phyloP scores from a whole-genome alignment of 1,284 basidiomycete genomes.

The Lignosus rhinocerotis region DNA sequence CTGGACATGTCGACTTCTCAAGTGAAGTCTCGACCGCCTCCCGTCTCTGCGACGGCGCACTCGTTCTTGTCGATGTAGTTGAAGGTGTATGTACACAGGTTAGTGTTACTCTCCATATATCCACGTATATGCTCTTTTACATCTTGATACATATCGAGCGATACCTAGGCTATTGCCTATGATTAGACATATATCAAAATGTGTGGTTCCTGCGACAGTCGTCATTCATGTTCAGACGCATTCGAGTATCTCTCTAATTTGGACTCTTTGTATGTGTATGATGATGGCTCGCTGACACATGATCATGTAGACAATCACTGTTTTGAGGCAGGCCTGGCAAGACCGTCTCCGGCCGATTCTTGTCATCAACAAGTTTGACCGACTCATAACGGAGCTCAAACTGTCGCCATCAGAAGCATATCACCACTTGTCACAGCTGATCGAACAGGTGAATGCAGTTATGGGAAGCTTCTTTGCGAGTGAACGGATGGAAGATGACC shows the following conservation, averaged over 20 bases:
- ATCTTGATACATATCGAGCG: not conserved
- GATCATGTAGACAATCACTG: conserved; percentile 82
- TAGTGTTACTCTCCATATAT: conserved; percentile 29
- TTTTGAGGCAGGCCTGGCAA: conserved; percentile 93
- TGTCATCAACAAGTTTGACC: conserved; percentile 97
- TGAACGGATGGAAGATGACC: conserved; percentile 97
- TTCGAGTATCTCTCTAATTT: too few species aligned
- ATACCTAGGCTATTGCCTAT: too few species aligned
- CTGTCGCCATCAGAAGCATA: conserved; percentile 92
- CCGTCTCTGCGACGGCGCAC: conserved; percentile 91
- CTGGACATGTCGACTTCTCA: conserved; percentile 98
- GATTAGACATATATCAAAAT: not conserved
- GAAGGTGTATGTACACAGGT: conserved; percentile 99
- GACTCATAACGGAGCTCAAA: conserved; percentile 92
- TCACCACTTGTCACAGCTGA: conserved; percentile 88
- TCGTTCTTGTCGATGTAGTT: conserved; percentile 97
- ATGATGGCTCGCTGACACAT: not conserved
- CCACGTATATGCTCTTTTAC: not conserved
- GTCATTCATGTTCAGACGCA: too few species aligned
- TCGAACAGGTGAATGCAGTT: conserved; percentile 98
- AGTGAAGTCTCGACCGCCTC: conserved; percentile 96
- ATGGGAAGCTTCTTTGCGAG: conserved; percentile 96
- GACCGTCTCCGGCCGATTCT: conserved; percentile 90
- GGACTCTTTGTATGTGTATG: too few species aligned
- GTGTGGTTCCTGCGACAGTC: not conserved